These are phyloP conservation scores for Fomitopsis serialis DNA, from an alignment of 768 basidiomycete species.

Conservation along the genomic window DNA sequence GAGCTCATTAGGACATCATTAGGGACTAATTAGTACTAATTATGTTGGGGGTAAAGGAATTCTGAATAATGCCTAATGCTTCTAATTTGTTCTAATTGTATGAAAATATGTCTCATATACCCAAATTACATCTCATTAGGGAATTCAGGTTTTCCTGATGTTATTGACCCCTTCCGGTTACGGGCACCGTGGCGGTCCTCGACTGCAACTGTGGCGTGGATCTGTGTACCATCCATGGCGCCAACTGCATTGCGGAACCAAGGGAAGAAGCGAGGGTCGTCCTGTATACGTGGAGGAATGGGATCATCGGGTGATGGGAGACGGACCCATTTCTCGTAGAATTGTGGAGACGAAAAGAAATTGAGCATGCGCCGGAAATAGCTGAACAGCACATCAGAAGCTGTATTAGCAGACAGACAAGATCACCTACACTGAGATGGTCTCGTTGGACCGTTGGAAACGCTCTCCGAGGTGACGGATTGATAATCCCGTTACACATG, in stretches of 20 bases:
- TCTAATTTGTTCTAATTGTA: no score
- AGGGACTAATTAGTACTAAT: no score
- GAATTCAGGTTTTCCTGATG: no score
- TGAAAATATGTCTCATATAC: no score
- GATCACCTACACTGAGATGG: slow-evolving; percentile 14
- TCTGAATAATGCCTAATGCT: no score
- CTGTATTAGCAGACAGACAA: no score
- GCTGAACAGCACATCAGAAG: no score
- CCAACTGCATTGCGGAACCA: slow-evolving; percentile 27
- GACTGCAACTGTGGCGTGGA: slow-evolving; percentile 16
- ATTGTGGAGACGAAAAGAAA: slow-evolving; percentile 20
- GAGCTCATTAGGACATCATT: no score
- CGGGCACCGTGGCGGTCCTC: slow-evolving; percentile 9
- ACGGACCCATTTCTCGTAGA: slow-evolving; percentile 23
- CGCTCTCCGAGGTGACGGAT: slow-evolving; percentile 19
- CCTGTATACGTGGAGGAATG: slow-evolving; percentile 19
- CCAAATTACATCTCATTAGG: no score
- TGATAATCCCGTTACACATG: slow-evolving; percentile 16
- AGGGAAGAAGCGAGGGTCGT: slow-evolving; percentile 28
- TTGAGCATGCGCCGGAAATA: no score
- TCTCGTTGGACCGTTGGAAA: slow-evolving; percentile 21
- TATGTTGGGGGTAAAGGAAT: no score
- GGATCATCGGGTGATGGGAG: slow-evolving; percentile 9
- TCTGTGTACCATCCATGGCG: slow-evolving; percentile 31
- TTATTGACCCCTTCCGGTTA: slow-evolving; percentile 20